Percentiles rank a stretch among this genome's conserved stretches.
These are phyloP conservation scores for Pichia sp. DNA, from an alignment of 1,139 yeast genomes.

Conservation along the genomic window DNA sequence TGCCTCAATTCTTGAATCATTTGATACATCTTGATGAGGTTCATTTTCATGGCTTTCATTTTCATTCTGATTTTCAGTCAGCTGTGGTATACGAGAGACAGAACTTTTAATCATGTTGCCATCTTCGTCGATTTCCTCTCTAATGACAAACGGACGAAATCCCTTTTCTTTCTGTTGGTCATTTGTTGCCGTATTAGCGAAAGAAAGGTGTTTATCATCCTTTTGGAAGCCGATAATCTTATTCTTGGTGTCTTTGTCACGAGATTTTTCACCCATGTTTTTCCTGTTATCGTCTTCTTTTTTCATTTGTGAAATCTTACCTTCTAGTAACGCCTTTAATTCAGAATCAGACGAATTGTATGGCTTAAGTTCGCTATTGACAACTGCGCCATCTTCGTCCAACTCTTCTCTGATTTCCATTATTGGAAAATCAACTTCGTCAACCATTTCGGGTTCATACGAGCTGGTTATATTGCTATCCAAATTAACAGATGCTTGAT, in stretches of 20 bases:
- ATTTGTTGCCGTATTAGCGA: too few relatives aligned
- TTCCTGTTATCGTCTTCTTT: background rate
- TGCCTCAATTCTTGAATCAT: slow-evolving; percentile 1
- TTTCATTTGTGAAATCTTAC: background rate
- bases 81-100: slow-evolving; percentile 12
- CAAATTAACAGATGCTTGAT: background rate
- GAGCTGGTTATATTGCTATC: background rate
- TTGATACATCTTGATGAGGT: background rate
- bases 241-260: slow-evolving; percentile 65
- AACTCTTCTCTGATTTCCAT: slow-evolving; percentile 83
- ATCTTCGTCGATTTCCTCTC: slow-evolving; percentile 74
- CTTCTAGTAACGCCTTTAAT: slow-evolving; percentile 6
- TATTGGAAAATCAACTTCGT: slow-evolving; percentile 33
- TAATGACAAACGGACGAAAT: slow-evolving; percentile 55
- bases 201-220: background rate
- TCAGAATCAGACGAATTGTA: slow-evolving; percentile 10
- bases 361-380: slow-evolving; percentile 33
- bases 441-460: background rate
- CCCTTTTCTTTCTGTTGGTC: background rate
- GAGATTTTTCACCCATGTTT: slow-evolving; percentile 29
- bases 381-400: slow-evolving; percentile 70
- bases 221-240: slow-evolving; percentile 23
- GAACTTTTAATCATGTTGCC: slow-evolving; percentile 35
- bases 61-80: background rate
- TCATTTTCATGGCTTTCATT: too few relatives aligned